Base-by-base conservation (phyloP, 1,284 basidiomycete species). In the Porogramme epimiltina region DNA sequence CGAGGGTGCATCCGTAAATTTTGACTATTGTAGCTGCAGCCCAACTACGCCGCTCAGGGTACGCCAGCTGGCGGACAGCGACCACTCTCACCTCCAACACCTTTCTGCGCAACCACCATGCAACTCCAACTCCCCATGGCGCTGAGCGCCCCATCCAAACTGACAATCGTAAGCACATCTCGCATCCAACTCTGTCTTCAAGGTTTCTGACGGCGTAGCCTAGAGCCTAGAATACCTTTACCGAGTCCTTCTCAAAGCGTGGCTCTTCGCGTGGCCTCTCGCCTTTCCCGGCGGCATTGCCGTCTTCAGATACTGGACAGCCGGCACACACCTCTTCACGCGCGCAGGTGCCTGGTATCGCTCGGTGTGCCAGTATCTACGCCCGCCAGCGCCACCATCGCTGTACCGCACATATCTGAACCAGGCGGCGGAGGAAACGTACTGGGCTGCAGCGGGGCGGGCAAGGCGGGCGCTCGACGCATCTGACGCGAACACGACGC, bases 401-500 rank as follows among this genome's bases (percentile, higher is more conserved):
- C 28, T 6, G 28, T 31, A 31, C 13, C 6, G 28, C 8, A 31
- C 28, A 31, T 31, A 31, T 13, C 28, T 6, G 13, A 31, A 31
- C 28, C 6, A 13, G 8, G 28, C 6, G 8, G 28, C 6, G 28
- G 28, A 31, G 28, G 28, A 31, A 13, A 39, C 43, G 22, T 64
- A 64, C 37, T 64, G 63, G 63, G 31, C 8, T 8, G 28, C 28
- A 6, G 28, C 28, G 8, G 40, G 40, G 11, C 54, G 22, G 42
- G 55, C 6, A 49, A 51, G 43, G 52, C 41, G 33, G 41, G 45
- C 42, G 5, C 44, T 59, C 1, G 24, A 46, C 22, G 47, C 55
- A 8, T 64, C 63, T 20, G 51, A 64, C 38, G 61, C 61, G 22
- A 52, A 48, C 20, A 15, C 20, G 15, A 48, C 42, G 3, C 51